These are phyloP conservation scores for Aspergillus viridinutans DNA, from an alignment of 2,329 filamentous ascomycete genomes.

Conservation along the genomic window DNA sequence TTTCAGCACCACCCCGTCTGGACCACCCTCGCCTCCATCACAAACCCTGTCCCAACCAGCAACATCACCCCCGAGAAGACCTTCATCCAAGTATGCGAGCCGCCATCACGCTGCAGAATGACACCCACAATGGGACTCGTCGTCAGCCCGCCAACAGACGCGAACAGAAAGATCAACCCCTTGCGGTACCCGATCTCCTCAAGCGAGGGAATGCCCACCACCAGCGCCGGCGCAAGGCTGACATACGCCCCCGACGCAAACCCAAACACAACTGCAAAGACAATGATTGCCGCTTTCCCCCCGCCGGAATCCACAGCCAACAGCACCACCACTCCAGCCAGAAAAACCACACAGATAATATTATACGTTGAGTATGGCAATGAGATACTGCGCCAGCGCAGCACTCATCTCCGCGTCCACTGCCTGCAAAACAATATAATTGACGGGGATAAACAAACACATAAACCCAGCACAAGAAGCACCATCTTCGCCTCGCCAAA, in stretches of 20 bases:
- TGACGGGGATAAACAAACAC: conserved; percentile 26
- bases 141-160: conserved; percentile 60
- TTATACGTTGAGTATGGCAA: conserved; percentile 21
- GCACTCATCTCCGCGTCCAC: conserved; percentile 13
- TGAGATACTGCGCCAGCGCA: conserved; percentile 14
- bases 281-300: conserved; percentile 53
- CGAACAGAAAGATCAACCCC: conserved; percentile 57
- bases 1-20: conserved; percentile 2
- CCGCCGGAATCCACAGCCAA: conserved; percentile 26
- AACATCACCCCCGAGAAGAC: conserved; percentile 59
- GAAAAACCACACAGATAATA: conserved; percentile 4
- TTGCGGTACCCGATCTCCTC: conserved; percentile 62
- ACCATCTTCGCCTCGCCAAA: conserved; percentile 22
- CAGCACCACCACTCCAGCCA: conserved; percentile 12
- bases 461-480: conserved; percentile 17
- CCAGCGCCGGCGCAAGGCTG: conserved; percentile 54
- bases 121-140: conserved; percentile 65
- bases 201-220: conserved; percentile 62
- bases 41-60: conserved; percentile 29
- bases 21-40: background rate
- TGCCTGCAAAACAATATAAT: conserved; percentile 17
- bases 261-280: conserved; percentile 61
- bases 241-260: conserved; percentile 63
- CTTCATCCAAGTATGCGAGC: conserved; percentile 56
- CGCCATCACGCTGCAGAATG: conserved; percentile 49